Base-by-base conservation (phyloP, 805 yeast species). In the Cyberlindnera amylophila region DNA sequence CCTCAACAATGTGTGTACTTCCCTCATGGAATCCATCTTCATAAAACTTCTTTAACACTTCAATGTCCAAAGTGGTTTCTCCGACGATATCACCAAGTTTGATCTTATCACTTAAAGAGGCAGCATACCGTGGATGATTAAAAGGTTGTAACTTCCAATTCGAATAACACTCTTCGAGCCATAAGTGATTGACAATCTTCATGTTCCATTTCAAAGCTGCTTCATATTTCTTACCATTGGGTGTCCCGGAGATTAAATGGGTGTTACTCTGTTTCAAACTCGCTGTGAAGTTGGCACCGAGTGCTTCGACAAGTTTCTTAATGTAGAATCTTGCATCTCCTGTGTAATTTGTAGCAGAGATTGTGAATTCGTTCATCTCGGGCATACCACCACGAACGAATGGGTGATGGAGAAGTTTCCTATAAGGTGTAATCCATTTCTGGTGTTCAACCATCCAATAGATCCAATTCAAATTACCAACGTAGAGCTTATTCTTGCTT, bases 291-390 rank as follows among this genome's bases (percentile, higher is more conserved):
- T 64, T 64, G 0, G 91, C 97, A 2, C 98, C 97, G 54, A 87
- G 58, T 0, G 82, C 69, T 16, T 69, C 68, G 3, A 84, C 76
- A 11, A 91, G 65, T 36, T 70, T 70, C 41, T 81, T 79, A 28
- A 93, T 63, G 53, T 87, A 91, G 30, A 69, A 65, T 33, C 99
- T 66, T 1, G 95, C 85, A 55, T 85, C 93, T 0, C 97, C 97
- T 17, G 84, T 75, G 57, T 86, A 89, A 54, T 88, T 87, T 0
- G 96, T 82, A 3, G 86, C 75, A 9, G 88, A 72, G 10, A 88
- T 74, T 4, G 70, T 65, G 30, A 79, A 60, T n/a, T 74, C 70
- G 13, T 65, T 64, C 69, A 84, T 75, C 5, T 71, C 78, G 2
- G 74, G 67, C 2, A 87, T 52, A 0, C 79, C 79, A 1, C 59